Evolutionary conservation across 2,329 filamentous ascomycete species (phyloP).

Genomic region (Torrubiellomyces zombiae): DNA sequence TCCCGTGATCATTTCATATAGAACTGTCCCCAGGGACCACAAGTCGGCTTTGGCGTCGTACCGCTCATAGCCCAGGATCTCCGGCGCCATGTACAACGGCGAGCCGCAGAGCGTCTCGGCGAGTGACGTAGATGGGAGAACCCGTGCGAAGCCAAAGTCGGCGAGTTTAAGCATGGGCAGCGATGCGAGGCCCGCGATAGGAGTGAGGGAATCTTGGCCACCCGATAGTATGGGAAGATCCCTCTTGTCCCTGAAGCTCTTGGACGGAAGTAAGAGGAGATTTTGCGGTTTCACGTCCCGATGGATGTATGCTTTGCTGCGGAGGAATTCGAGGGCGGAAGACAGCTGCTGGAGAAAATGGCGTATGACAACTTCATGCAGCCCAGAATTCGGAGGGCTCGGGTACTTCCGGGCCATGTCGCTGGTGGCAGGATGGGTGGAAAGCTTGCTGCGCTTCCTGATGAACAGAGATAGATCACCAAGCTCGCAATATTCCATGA

Average conservation of each 20-base stretch:
- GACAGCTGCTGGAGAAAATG: constrained; percentile 93
- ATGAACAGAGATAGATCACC: constrained; percentile 92
- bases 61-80: constrained; percentile 91
- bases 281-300: constrained; percentile 97
- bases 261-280: constrained; percentile 70
- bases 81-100: constrained; percentile 94
- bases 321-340: constrained; percentile 79
- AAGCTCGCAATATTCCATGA: constrained; percentile 97
- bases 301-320: constrained; percentile 76
- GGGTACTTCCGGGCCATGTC: constrained; percentile 93
- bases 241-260: constrained; percentile 45
- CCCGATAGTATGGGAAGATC: constrained; percentile 50
- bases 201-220: constrained; percentile 65
- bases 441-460: constrained; percentile 74
- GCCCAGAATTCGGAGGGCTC: constrained; percentile 62
- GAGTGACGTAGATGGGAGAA: constrained; percentile 75
- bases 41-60: constrained; percentile 95
- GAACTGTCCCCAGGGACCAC: constrained; percentile 92
- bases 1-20: constrained; percentile 89
- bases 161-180: constrained; percentile 94
- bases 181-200: constrained; percentile 63
- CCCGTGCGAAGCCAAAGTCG: constrained; percentile 95
- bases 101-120: constrained; percentile 95
- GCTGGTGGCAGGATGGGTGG: constrained; percentile 61
- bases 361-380: constrained; percentile 90